Conservation (phyloP, 768 basidiomycete genomes). For the Leucocoprinus sp. region DNA sequence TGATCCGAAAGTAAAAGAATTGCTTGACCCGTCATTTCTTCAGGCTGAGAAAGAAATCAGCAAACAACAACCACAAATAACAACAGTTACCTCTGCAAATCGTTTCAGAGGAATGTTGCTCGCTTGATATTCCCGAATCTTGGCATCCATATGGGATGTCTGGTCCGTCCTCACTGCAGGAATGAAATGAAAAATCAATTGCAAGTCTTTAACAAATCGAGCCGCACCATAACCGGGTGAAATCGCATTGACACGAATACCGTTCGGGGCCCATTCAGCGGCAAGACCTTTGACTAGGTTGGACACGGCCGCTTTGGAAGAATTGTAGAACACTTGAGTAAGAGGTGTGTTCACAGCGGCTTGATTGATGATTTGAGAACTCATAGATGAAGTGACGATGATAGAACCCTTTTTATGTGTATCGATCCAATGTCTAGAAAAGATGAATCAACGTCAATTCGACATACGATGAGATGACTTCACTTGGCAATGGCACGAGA, state of each 20-base stretch:
- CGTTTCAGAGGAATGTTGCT: constrained; percentile 43
- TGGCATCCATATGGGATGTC: constrained; percentile 42
- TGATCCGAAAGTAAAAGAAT: constrained; percentile 44
- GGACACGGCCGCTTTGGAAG: constrained; percentile 60
- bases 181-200: not conserved
- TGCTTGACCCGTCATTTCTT: constrained; percentile 50
- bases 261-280: constrained; percentile 48
- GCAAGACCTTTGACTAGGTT: constrained; percentile 50
- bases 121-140: constrained; percentile 40
- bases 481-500: constrained; percentile 51
- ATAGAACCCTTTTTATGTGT: constrained; percentile 38
- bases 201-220: too few species aligned
- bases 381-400: constrained; percentile 60
- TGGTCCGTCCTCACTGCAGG: constrained; percentile 53
- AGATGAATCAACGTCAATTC: too few species aligned
- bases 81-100: constrained; percentile 40
- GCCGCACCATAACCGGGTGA: constrained; percentile 52
- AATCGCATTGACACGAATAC: constrained; percentile 52
- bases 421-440: constrained; percentile 37
- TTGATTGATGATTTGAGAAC: constrained; percentile 58
- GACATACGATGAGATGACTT: constrained; percentile 8
- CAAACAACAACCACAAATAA: not conserved
- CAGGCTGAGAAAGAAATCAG: constrained; percentile 27
- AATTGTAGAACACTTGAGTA: constrained; percentile 57
- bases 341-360: constrained; percentile 34